These are phyloP conservation scores for Puccinia novopanici DNA, from an alignment of 1,284 basidiomycete species.

Conservation along the genomic window DNA sequence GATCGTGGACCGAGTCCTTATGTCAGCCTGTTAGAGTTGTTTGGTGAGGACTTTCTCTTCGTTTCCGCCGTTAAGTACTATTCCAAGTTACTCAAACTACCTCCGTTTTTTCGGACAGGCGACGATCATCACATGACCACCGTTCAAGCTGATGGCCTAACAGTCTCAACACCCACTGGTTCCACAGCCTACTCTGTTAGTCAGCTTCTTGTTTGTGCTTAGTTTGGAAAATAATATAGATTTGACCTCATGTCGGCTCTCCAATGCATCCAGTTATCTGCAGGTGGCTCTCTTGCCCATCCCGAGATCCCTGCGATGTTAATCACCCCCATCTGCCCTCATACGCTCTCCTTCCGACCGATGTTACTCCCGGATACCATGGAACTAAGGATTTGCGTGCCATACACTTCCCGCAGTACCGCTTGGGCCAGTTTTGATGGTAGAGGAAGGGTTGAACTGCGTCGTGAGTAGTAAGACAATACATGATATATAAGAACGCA, in stretches of 20 bases:
- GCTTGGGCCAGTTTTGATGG: slow-evolving; percentile 99
- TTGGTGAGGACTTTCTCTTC: slow-evolving; percentile 66
- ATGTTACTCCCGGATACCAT: slow-evolving; percentile 98
- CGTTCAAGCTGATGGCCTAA: slow-evolving; percentile 95
- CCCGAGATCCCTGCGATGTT: slow-evolving; percentile 95
- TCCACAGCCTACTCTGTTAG: slow-evolving; percentile 95
- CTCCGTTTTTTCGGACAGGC: slow-evolving; percentile 63
- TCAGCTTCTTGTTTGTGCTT: not conserved
- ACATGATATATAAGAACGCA: not conserved
- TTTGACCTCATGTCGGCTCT: not conserved
- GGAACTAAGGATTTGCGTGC: slow-evolving; percentile 96
- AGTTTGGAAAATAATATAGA: not conserved
- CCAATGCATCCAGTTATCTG: slow-evolving; percentile 70
- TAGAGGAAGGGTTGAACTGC: slow-evolving; percentile 89
- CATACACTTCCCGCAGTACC: slow-evolving; percentile 94
- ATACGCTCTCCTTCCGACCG: slow-evolving; percentile 96
- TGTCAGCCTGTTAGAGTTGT: slow-evolving; percentile 91
- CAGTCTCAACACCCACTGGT: slow-evolving; percentile 93
- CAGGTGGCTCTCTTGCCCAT: slow-evolving; percentile 95
- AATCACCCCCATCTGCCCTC: slow-evolving; percentile 97
- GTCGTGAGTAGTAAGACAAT: slow-evolving; percentile 61
- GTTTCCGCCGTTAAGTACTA: not conserved
- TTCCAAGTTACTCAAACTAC: not conserved
- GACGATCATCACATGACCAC: slow-evolving; percentile 99
- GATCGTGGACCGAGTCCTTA: slow-evolving; percentile 97